Evolutionary conservation across 1,284 basidiomycete species (phyloP), one percentile per base, ranked within the genome.

Genomic region (Trametes sp.): DNA sequence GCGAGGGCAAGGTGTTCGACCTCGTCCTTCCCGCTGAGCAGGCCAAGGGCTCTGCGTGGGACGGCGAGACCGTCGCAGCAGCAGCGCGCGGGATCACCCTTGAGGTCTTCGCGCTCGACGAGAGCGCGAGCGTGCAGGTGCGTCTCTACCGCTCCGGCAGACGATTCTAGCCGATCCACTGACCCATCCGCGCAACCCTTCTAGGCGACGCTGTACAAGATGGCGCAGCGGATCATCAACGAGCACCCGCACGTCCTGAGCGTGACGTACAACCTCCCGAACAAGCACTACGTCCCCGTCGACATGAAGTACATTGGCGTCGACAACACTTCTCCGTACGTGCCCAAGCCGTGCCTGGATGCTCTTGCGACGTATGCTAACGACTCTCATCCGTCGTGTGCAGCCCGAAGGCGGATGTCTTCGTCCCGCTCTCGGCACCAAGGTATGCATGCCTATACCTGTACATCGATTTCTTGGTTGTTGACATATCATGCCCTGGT

Each of bases 181-280:
- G n/a, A n/a, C n/a, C n/a, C n/a, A n/a, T n/a, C n/a, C n/a, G n/a
- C n/a, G n/a, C n/a, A n/a, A n/a, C n/a, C n/a, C n/a, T n/a, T n/a
- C n/a, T n/a, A 95, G 89, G 95, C 95, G 14, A 97, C 95, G 49
- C 81, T 96, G 61, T 98, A 91, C 85, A 93, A 92, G 77, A 98
- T 98, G 87, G 92, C 85, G 0, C 85, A 92, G 68, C 82, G 83
- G 7, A 84, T 98, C 64, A 79, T 97, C 31, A 76, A 76, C 7
- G 85, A 90, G 73, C 92, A 94, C 73, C 74, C 75, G 24, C 81
- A 81, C 4, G 83, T 98, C 23, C 74, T 82, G 51, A 78, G 78
- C 10, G 90, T 94, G 42, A 82, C 84, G 29, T 98, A 96, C 78
- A 79, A 81, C 53, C 82, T 98, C 31, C 96, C 96, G 10, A 98